Conservation (phyloP, 2,329 filamentous ascomycete species). For the Epichloe festucae region DNA sequence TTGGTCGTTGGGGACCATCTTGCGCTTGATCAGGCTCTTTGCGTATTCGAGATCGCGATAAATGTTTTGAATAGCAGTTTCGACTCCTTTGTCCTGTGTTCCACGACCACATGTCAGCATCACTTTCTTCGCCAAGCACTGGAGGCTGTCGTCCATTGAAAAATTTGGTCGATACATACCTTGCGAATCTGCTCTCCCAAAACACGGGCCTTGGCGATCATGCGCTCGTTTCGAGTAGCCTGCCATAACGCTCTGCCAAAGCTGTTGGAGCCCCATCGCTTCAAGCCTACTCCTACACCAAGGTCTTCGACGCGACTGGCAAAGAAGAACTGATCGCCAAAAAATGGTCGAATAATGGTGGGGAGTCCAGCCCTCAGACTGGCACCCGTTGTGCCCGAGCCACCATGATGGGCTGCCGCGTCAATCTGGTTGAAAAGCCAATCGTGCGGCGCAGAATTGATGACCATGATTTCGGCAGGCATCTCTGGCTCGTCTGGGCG, state of each 20-base stretch:
- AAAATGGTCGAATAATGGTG: constrained; percentile 87
- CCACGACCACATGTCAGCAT: constrained; percentile 2
- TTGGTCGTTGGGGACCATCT: constrained; percentile 36
- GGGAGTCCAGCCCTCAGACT: constrained; percentile 83
- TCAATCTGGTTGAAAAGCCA: constrained; percentile 94
- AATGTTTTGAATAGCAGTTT: constrained; percentile 77
- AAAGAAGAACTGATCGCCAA: constrained; percentile 97
- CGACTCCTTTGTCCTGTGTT: constrained; percentile 73
- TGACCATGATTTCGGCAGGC: constrained; percentile 70
- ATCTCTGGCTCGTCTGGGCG: constrained; percentile 51
- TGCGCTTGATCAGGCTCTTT: constrained; percentile 62
- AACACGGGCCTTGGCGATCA: constrained; percentile 74
- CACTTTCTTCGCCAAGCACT: neutral
- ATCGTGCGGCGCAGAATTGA: constrained; percentile 85
- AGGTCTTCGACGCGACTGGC: constrained; percentile 81
- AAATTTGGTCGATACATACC: constrained; percentile 37
- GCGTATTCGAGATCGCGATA: constrained; percentile 95
- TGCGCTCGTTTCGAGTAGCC: constrained; percentile 76
- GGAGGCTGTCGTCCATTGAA: neutral
- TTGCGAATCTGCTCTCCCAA: constrained; percentile 79
- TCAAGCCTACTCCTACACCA: constrained; percentile 80
- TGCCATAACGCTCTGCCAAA: constrained; percentile 86
- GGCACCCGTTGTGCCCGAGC: constrained; percentile 87
- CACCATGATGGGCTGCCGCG: constrained; percentile 87
- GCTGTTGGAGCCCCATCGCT: constrained; percentile 74